Evolutionary conservation across 208 protist species (phyloP), one percentile per base, ranked within the genome.

Genomic region (Trypanosoma conorhini): DNA sequence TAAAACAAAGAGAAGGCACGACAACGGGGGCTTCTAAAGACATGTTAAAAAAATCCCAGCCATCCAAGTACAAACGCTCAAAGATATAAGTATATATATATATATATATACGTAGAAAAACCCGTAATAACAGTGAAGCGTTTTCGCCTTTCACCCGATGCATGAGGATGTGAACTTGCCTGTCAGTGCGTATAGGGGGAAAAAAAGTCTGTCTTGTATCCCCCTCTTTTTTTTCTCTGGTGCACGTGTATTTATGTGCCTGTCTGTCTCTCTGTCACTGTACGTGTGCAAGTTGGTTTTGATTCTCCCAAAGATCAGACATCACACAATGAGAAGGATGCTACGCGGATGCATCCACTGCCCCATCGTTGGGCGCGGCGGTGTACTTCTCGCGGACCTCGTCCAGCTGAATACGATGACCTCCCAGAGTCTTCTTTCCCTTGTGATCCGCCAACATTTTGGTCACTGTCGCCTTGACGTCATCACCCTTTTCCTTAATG

Each of bases 321-420:
- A 24, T 26, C 17, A 21, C 50, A 54, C 42, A 46, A 7, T 38
- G 7, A 13, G 26, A 24, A 26, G 21, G 12, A 24, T 26, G 12
- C 26, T 21, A 54, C 50, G 19, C 50, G 12, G 60, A 30, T 31
- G 22, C 74, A 24, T 50, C 68, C 19, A 44, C 48, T 24, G 62
- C 28, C 1, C 3, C 60, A 28, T 52, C 24, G 31, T 46, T 52
- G 13, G 66, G 70, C 19, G 63, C 70, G 5, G 63, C 66, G 4
- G 76, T 76, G 24, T 73, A 76, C 48, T 81, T 81, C 57, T 93
- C 88, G 15, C 76, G 85, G 38, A 91, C 85, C 72, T 89, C 85
- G 58, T 93, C 88, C 12, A 89, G 67, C 56, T 81, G 74, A 55
- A 86, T 70, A 35, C 62, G 60, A 38, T 57, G 44, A n/a, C 70